Conservation (phyloP, 495 filamentous ascomycete genomes). For the Penicillium paxilli region DNA sequence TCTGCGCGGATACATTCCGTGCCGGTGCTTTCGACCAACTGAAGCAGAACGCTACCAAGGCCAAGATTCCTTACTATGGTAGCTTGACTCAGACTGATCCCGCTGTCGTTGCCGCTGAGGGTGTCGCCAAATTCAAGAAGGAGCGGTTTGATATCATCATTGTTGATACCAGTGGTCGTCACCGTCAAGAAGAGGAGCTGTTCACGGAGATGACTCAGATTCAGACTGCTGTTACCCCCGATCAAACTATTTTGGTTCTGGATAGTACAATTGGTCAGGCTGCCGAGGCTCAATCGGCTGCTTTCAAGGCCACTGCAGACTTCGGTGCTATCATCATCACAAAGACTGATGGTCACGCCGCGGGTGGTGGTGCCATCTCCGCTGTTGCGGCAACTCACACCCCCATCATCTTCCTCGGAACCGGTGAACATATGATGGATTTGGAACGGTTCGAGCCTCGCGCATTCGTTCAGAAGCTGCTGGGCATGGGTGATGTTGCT, state of each 20-base stretch:
- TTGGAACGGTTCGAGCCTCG: slow-evolving; percentile 90
- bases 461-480: slow-evolving; percentile 84
- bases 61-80: slow-evolving; percentile 98
- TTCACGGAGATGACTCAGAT: slow-evolving; percentile 99
- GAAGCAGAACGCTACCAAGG: slow-evolving; percentile 98
- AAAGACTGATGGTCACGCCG: slow-evolving; percentile 95
- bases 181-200: slow-evolving; percentile 90
- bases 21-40: slow-evolving; percentile 98
- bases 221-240: slow-evolving; percentile 83
- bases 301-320: slow-evolving; percentile 96
- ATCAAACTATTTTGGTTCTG: slow-evolving; percentile 98
- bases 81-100: slow-evolving; percentile 95
- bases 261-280: slow-evolving; percentile 96
- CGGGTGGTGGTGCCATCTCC: slow-evolving; percentile 96
- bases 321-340: slow-evolving; percentile 99
- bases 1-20: slow-evolving; percentile 98
- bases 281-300: slow-evolving; percentile 89
- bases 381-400: slow-evolving; percentile 96
- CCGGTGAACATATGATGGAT: slow-evolving; percentile 95
- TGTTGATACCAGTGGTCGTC: slow-evolving; percentile 92
- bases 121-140: slow-evolving; percentile 98
- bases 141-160: slow-evolving; percentile 98
- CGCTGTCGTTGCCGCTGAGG: slow-evolving; percentile 86
- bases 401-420: slow-evolving; percentile 96
- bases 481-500: slow-evolving; percentile 97